Evolutionary conservation across 1,284 basidiomycete species (phyloP).

Genomic region (Ganoderma meredithae): DNA sequence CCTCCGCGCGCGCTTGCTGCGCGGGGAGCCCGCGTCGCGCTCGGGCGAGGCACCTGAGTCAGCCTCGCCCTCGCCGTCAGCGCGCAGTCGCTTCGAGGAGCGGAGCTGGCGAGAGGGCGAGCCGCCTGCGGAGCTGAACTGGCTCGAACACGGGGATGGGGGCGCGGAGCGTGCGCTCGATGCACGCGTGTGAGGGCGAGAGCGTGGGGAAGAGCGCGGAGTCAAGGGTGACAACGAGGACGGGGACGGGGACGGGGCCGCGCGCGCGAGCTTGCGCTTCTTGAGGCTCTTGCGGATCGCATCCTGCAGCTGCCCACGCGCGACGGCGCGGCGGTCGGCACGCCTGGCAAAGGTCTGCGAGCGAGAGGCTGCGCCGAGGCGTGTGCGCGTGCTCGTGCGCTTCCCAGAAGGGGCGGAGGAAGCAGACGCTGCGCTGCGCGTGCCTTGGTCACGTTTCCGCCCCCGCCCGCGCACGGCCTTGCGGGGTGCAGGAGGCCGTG

Average conservation of each 20-base stretch:
- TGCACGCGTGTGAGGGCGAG: not conserved
- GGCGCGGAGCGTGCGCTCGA: not conserved
- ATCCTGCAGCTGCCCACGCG: not conserved
- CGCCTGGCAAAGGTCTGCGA: not conserved
- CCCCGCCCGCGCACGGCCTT: not conserved
- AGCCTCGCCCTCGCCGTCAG: not conserved
- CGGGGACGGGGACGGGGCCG: not conserved
- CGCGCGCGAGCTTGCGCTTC: not conserved
- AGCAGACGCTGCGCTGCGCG: not conserved
- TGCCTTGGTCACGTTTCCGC: too few relatives aligned
- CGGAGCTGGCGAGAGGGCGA: conserved; percentile 1
- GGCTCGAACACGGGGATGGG: not conserved
- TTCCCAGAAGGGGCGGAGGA: not conserved
- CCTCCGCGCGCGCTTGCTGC: not conserved
- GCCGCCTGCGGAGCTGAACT: not conserved
- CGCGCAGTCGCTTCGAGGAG: not conserved
- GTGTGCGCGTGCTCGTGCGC: too few relatives aligned
- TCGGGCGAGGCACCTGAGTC: not conserved
- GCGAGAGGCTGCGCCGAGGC: not conserved
- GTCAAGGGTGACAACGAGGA: not conserved
- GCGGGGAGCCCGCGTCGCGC: not conserved
- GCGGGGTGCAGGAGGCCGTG: not conserved
- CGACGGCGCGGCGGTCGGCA: not conserved
- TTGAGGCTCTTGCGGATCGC: not conserved
- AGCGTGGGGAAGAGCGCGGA: not conserved